Percentiles rank a stretch among this genome's conserved stretches.
Conservation (phyloP, 2,329 filamentous ascomycete genomes). For the Canariomyces notabilis region DNA sequence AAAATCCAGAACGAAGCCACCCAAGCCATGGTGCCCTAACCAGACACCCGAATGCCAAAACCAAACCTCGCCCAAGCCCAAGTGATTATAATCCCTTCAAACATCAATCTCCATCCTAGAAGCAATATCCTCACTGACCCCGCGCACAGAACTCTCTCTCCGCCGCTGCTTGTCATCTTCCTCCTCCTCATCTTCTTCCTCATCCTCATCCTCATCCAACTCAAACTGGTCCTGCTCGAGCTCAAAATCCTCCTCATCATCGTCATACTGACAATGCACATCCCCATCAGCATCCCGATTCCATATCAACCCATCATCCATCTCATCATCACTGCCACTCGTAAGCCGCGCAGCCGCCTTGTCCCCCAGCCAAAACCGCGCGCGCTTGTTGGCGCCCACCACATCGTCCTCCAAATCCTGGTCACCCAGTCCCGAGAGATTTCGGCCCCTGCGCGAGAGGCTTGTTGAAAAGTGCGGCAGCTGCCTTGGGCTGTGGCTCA, state of each 20-base stretch:
- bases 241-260: slow-evolving; percentile 41
- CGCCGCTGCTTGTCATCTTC: slow-evolving; percentile 28
- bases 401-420: slow-evolving; percentile 37
- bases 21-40: no score
- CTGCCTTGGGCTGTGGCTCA: slow-evolving; percentile 55
- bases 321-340: slow-evolving; percentile 40
- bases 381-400: slow-evolving; percentile 69
- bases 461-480: slow-evolving; percentile 29
- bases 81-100: slow-evolving; percentile 13
- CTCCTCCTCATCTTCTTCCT: slow-evolving; percentile 37
- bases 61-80: neutral
- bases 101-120: slow-evolving; percentile 57
- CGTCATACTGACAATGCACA: slow-evolving; percentile 46
- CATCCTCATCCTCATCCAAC: slow-evolving; percentile 35
- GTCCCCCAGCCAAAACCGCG: slow-evolving; percentile 82
- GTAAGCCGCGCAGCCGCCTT: slow-evolving; percentile 46
- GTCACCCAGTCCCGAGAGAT: slow-evolving; percentile 28
- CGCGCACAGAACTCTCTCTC: slow-evolving; percentile 44
- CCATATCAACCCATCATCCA: slow-evolving; percentile 51
- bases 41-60: slow-evolving; percentile 8
- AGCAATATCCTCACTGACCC: slow-evolving; percentile 59
- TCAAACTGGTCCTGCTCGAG: slow-evolving; percentile 34
- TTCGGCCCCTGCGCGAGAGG: slow-evolving; percentile 14
- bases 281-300: slow-evolving; percentile 56
- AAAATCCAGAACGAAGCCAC: slow-evolving; percentile 1